Evolutionary conservation across 805 yeast genomes (phyloP), one percentile per base, ranked within the genome.

Genomic region (Candida montana): DNA sequence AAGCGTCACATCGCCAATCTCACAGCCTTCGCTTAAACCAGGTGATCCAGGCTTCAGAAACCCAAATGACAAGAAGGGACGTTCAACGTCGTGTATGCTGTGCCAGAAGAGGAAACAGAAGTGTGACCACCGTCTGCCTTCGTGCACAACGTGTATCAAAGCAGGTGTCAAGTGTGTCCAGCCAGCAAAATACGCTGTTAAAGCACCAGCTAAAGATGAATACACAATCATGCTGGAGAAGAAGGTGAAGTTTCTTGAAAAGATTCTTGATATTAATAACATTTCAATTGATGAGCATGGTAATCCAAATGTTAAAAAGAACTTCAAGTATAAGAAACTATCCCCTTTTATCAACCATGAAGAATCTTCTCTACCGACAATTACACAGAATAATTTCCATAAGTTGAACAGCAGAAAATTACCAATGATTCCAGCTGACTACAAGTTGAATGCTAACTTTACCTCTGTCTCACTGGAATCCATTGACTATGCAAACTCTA

Each of bases 101-200:
- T 77, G 83, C 44, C 79, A 77, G 49, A 72, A 73, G 55, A 59
- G 81, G 37, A 77, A 77, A 51, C 81, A 77, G 51, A 75, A 76
- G 53, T 80, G 87, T 61, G 85, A 81, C 50, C 84, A 79, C 42
- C 65, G 81, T 36, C 58, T 72, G 11, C 86, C 86, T 7, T 67
- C 77, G 37, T 80, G 87, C 52, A 75, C 84, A 5, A 77, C 79
- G 32, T 81, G 87, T 61, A 61, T 79, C 40, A 78, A 78, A 52
- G 81, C 85, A 1, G 79, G 76, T 26, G 77, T 72, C 7, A 63
- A 70, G 44, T 80, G 87, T 56, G 65, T 79, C 7, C 82, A 80
- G 55, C 88, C 88, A 0, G 79, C 74, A 5, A 69, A 77, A 39
- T 79, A 79, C 47, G 70, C 73, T 1, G 64, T 61, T 5, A 67